These are phyloP conservation scores for Nitzschia sp. DNA, from an alignment of 108 stramenopile genomes.

Conservation along the genomic window DNA sequence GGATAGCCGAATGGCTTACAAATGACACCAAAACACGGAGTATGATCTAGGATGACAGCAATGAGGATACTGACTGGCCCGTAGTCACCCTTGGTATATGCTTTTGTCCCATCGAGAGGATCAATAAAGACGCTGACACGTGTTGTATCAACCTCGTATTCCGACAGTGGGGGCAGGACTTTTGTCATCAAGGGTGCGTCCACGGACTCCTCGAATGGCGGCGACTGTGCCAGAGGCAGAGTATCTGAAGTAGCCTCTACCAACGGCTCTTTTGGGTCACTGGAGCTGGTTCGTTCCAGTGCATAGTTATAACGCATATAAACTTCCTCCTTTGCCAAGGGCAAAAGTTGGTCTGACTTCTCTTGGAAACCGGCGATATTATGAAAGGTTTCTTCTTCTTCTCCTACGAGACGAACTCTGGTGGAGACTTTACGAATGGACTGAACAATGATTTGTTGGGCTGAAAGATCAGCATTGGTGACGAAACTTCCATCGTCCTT, in stretches of 20 bases:
- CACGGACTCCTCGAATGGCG: not conserved
- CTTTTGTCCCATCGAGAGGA: conserved; percentile 82
- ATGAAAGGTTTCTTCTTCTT: conserved; percentile 49
- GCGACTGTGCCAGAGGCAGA: conserved; percentile 14
- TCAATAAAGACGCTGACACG: conserved; percentile 73
- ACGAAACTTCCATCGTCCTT: conserved; percentile 60
- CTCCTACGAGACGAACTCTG: conserved; percentile 48
- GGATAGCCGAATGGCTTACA: conserved; percentile 62
- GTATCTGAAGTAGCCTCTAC: not conserved
- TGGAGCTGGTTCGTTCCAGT: not conserved
- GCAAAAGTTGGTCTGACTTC: conserved; percentile 9
- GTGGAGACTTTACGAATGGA: conserved; percentile 30
- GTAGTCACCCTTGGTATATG: conserved; percentile 68
- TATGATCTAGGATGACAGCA: conserved; percentile 53
- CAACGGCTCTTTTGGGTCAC: not conserved
- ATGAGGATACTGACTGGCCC: conserved; percentile 74
- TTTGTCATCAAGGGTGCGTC: not conserved
- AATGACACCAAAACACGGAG: conserved; percentile 61
- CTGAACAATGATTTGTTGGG: conserved; percentile 52
- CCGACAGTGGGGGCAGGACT: not conserved
- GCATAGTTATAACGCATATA: conserved; percentile 18
- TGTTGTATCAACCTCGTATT: conserved; percentile 29
- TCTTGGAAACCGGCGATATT: conserved; percentile 27
- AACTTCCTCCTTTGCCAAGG: conserved; percentile 26
- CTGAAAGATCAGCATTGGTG: conserved; percentile 59